Evolutionary conservation across 306 rosid genomes (phyloP).

Genomic region (Ochetophila trinervis): DNA sequence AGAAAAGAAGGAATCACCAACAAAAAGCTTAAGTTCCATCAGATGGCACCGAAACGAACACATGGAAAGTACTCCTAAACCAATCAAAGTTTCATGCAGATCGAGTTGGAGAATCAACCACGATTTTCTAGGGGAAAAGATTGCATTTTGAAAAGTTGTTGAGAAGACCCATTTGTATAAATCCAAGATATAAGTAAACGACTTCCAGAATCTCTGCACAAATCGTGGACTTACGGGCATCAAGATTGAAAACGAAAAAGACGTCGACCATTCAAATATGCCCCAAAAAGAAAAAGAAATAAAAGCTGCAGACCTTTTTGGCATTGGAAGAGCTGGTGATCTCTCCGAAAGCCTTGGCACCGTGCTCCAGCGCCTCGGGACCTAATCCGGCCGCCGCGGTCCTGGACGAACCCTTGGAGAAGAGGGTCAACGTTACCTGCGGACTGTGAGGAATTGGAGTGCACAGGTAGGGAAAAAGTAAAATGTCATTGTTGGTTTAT

Average conservation of each 20-base stretch:
- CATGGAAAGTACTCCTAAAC: not conserved
- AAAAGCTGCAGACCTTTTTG: constrained; percentile 51
- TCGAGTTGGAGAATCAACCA: too few relatives aligned
- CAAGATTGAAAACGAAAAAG: not conserved
- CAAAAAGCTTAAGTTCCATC: not conserved
- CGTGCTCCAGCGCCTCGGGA: constrained; percentile 77
- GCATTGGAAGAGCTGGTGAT: constrained; percentile 51
- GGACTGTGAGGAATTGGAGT: constrained; percentile 8
- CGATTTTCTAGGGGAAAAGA: too few relatives aligned
- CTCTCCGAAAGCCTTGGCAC: constrained; percentile 52
- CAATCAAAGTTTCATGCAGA: too few relatives aligned
- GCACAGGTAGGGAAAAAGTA: constrained; percentile 11
- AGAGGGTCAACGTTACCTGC: constrained; percentile 25
- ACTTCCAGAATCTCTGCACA: not conserved
- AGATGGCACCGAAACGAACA: too few relatives aligned
- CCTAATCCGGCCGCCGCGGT: constrained; percentile 86
- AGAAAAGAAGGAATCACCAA: constrained; percentile 4
- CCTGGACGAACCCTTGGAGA: constrained; percentile 62
- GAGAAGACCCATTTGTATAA: not conserved
- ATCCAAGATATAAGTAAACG: too few relatives aligned
- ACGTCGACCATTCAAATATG: not conserved
- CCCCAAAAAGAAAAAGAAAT: not conserved
- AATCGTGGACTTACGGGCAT: not conserved
- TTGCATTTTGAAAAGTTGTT: not conserved
- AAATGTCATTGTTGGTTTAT: too few relatives aligned